phyloP scores from a whole-genome alignment of 257 asterid genomes.

The Rauvolfia tetraphylla region DNA sequence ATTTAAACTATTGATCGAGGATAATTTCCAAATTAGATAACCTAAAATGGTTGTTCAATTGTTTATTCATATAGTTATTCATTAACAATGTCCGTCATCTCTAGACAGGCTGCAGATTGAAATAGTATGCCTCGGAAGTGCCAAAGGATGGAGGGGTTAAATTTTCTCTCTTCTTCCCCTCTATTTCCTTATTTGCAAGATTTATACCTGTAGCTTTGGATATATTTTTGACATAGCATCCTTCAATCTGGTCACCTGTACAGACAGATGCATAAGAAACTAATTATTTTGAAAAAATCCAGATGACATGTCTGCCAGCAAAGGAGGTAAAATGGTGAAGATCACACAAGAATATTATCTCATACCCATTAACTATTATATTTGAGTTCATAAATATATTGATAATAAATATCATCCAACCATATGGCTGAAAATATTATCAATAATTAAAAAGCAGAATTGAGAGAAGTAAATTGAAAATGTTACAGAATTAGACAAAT shows the following conservation, averaged over 20 bases:
- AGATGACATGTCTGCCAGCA: background rate
- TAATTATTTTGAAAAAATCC: background rate
- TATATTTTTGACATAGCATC: constrained; percentile 84
- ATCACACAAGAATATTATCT: background rate
- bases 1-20: background rate
- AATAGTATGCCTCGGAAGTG: background rate
- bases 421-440: background rate
- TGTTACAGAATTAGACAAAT: background rate
- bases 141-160: background rate
- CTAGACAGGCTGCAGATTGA: background rate
- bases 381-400: background rate
- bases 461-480: background rate
- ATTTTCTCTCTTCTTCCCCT: background rate
- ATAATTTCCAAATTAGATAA: background rate
- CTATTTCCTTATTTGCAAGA: background rate
- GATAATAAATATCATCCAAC: background rate
- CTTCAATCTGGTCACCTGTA: constrained; percentile 73
- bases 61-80: background rate
- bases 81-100: background rate
- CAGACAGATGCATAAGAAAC: constrained; percentile 1
- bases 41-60: background rate
- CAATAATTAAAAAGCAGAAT: background rate
- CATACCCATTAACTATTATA: background rate
- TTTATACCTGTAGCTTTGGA: constrained; percentile 75
- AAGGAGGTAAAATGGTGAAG: background rate